Conservation (phyloP, 352 stramenopile species). For the Achlya hypogyna region DNA sequence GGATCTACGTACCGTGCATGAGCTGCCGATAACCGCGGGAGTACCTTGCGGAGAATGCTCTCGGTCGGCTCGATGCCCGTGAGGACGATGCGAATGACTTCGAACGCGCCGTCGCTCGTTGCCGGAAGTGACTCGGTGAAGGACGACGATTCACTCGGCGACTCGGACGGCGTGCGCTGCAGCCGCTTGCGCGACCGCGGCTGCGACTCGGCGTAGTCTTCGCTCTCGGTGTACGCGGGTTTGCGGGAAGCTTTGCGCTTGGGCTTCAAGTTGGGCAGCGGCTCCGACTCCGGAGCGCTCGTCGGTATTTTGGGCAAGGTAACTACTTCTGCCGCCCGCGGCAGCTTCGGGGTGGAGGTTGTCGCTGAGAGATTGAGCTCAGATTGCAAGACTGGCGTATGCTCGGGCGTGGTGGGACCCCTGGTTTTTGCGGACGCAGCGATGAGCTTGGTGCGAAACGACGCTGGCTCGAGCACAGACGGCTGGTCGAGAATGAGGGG, state of each 20-base stretch:
- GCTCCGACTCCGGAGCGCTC: too few species aligned
- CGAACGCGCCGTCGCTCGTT: background rate
- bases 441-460: background rate
- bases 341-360: background rate
- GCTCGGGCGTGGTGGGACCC: background rate
- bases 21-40: background rate
- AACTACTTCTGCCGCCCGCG: background rate
- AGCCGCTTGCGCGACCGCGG: background rate
- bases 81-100: slow-evolving; percentile 33
- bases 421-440: background rate
- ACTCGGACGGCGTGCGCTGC: background rate
- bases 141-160: background rate
- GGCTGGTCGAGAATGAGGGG: background rate
- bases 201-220: background rate
- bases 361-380: too few species aligned
- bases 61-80: slow-evolving; percentile 37
- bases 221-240: background rate
- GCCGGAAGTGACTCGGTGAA: background rate
- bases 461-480: too few species aligned
- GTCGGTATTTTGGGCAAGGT: too few species aligned
- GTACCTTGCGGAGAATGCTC: slow-evolving; percentile 23
- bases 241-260: background rate
- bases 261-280: background rate
- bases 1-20: slow-evolving; percentile 29
- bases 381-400: too few species aligned